Base-by-base conservation (phyloP, 352 stramenopile species). In the Vaucheria bursata region DNA sequence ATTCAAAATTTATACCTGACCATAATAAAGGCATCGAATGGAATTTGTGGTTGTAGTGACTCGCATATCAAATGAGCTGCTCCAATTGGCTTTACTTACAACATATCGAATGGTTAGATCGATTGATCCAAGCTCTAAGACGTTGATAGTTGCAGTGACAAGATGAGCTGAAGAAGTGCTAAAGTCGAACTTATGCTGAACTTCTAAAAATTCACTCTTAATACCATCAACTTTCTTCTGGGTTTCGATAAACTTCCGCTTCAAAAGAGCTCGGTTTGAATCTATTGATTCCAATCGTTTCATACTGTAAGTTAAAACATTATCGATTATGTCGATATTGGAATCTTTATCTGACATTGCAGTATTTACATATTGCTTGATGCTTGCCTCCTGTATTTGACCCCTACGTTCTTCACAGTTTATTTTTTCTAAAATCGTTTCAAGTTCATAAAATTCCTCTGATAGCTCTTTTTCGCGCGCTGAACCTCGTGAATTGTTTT, bases 21-120 rank as follows among this genome's bases (percentile, higher is more conserved):
- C 74, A 37, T 70, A 79, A 36, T 79, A 79, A 49, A 71, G 69
- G 65, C 74, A 75, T 36, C 67, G 75, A 31, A 79, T 29, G 36
- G 74, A 65, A 33, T 75, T 71, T 29, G 50, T 75, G 35, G 65
- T 35, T 8, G 65, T 75, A 35, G 71, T 45, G 39, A 79, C 66
- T n/a, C 66, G 53, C 12, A 79, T 34, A 37, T 79, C 74, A 52
- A 75, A 79, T 35, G 65, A 59, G 7, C 65, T 69, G 1, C 67
- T 71, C 74, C 74, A 79, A 18, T 50, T 68, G 7, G 74, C 74
- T 34, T 70, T 70, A 31, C 67, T 36, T 39, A 36, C 64, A 49
- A 79, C 71, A 32, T 79, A 79, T 36, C 34, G 65, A 5, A 7
- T 34, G 53, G 2, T 7, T 2, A 68, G 53, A 34, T 68, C 53